These are phyloP conservation scores for Solanum aculeatissimum DNA, from an alignment of 305 asterid genomes.

Conservation along the genomic window DNA sequence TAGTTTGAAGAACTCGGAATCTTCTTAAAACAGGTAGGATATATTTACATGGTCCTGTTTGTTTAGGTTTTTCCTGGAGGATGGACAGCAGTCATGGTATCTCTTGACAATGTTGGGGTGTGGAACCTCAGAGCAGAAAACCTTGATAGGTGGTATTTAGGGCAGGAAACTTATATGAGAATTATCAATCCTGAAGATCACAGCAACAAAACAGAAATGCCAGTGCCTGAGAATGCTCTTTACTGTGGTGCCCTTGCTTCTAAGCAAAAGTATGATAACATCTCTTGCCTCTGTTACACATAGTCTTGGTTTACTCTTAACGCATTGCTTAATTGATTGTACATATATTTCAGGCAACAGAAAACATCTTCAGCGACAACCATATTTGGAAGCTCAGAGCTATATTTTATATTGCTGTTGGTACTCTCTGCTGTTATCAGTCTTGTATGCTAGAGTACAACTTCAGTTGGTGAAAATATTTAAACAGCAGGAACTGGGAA, in stretches of 20 bases:
- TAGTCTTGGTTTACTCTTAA: background rate
- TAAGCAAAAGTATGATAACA: slow-evolving; percentile 41
- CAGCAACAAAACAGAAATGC: slow-evolving; percentile 59
- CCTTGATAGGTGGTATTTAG: slow-evolving; percentile 93
- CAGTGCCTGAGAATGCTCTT: slow-evolving; percentile 67
- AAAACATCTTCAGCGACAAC: slow-evolving; percentile 27
- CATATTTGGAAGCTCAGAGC: slow-evolving; percentile 16
- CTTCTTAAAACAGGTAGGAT: background rate
- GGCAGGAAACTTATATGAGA: slow-evolving; percentile 88
- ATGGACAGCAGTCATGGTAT: slow-evolving; percentile 75
- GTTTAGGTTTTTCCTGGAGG: slow-evolving; percentile 76
- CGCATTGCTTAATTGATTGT: background rate
- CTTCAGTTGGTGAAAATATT: background rate
- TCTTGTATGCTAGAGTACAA: background rate
- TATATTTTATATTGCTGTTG: slow-evolving; percentile 12
- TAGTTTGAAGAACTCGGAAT: background rate
- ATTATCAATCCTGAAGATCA: slow-evolving; percentile 73
- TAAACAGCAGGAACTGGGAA: background rate
- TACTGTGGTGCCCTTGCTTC: slow-evolving; percentile 71
- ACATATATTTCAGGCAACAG: slow-evolving; percentile 44
- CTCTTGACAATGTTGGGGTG: slow-evolving; percentile 77
- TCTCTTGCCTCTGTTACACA: background rate
- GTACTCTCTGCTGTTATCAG: slow-evolving; percentile 7
- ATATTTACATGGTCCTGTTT: background rate
- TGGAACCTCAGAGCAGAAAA: slow-evolving; percentile 93